These are phyloP conservation scores for Ascocoryne sarcoides DNA, from an alignment of 2,329 filamentous ascomycete genomes.

Conservation along the genomic window DNA sequence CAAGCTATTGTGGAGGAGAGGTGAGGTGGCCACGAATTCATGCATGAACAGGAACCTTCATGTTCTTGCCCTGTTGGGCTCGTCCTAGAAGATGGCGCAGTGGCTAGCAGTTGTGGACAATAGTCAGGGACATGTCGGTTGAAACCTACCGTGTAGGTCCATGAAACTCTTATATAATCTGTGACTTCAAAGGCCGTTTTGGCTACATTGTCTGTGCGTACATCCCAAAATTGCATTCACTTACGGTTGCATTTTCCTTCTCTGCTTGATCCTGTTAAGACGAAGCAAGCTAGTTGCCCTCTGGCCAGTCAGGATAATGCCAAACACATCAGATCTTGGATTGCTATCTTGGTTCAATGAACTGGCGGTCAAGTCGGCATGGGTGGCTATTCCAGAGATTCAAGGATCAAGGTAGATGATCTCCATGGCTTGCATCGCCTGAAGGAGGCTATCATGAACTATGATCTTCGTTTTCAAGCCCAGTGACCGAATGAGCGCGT, in stretches of 20 bases:
- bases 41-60: slow-evolving; percentile 29
- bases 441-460: slow-evolving; percentile 25
- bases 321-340: slow-evolving; percentile 22
- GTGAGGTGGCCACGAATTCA: slow-evolving; percentile 28
- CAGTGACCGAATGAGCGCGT: slow-evolving; percentile 14
- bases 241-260: slow-evolving; percentile 15
- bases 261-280: slow-evolving; percentile 17
- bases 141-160: slow-evolving; percentile 23
- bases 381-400: slow-evolving; percentile 14
- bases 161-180: slow-evolving; percentile 29
- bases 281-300: slow-evolving; percentile 14
- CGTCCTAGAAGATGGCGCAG: slow-evolving; percentile 10
- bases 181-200: slow-evolving; percentile 25
- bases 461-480: slow-evolving; percentile 25
- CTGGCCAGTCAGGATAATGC: slow-evolving; percentile 15
- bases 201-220: slow-evolving; percentile 27
- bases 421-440: slow-evolving; percentile 28
- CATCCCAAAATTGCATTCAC: slow-evolving; percentile 20
- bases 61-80: slow-evolving; percentile 18
- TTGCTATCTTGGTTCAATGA: slow-evolving; percentile 18
- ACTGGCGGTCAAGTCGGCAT: slow-evolving; percentile 29
- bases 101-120: slow-evolving; percentile 2
- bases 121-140: slow-evolving; percentile 20
- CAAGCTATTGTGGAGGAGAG: slow-evolving; percentile 22
- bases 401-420: slow-evolving; percentile 26